Conservation (phyloP, 495 filamentous ascomycete genomes). For the Talaromyces liani region DNA sequence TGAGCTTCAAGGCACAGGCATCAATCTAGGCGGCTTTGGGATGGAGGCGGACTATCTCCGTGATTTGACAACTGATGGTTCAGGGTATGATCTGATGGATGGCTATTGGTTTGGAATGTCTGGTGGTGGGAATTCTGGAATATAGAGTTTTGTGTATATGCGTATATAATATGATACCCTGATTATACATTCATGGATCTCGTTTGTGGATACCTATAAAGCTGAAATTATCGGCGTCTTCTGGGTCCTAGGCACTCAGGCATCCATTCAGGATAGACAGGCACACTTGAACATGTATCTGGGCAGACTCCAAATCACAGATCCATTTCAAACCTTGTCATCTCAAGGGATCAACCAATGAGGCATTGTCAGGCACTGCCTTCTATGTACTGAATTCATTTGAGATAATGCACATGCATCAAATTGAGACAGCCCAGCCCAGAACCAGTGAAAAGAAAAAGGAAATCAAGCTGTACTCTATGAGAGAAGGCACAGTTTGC, state of each 20-base stretch:
- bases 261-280: neutral
- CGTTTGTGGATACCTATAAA: neutral
- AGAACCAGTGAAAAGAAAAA: neutral
- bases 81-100: slow-evolving; percentile 78
- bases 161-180: slow-evolving; percentile 7
- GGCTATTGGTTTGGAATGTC: slow-evolving; percentile 81
- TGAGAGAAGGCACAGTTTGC: neutral
- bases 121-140: slow-evolving; percentile 22
- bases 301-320: neutral
- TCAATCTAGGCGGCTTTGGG: slow-evolving; percentile 67
- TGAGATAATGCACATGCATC: neutral
- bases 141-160: slow-evolving; percentile 13
- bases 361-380: neutral
- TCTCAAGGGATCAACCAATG: neutral
- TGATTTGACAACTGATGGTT: slow-evolving; percentile 66
- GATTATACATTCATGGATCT: neutral
- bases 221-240: no score
- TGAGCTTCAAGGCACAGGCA: slow-evolving; percentile 37
- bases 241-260: neutral
- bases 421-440: neutral
- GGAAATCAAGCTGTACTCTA: neutral
- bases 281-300: neutral
- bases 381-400: neutral
- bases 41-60: slow-evolving; percentile 67
- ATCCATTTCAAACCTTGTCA: neutral